phyloP scores from a whole-genome alignment of 2,329 filamentous ascomycete species.

The Fulvia fulva region DNA sequence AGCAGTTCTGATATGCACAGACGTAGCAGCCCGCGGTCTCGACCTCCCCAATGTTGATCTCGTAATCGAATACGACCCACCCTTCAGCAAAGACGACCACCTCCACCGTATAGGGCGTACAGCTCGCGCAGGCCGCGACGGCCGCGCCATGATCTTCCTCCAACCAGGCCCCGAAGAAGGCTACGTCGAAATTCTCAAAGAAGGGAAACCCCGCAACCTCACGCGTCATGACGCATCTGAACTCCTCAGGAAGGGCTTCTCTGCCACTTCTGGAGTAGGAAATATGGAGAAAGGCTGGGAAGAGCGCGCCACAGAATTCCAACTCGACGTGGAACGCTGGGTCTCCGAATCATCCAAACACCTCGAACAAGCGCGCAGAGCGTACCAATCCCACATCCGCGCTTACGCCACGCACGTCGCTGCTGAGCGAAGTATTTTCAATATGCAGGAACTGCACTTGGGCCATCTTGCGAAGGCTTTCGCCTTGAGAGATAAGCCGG shows the following conservation, averaged over 20 bases:
- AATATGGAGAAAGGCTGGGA: conserved; percentile 54
- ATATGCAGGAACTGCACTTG: conserved; percentile 85
- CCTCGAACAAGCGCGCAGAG: conserved; percentile 76
- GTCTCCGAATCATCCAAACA: conserved; percentile 60
- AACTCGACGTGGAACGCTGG: conserved; percentile 64
- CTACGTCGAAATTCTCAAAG: conserved; percentile 75
- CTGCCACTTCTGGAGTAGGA: conserved; percentile 25
- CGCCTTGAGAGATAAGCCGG: conserved; percentile 80
- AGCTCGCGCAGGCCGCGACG: conserved; percentile 83
- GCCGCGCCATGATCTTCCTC: conserved; percentile 83
- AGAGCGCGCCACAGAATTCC: conserved; percentile 62
- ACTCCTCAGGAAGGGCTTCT: conserved; percentile 62
- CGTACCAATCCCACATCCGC: conserved; percentile 85
- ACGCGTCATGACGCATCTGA: conserved; percentile 61
- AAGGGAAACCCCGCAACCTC: conserved; percentile 57
- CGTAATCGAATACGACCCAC: conserved; percentile 93
- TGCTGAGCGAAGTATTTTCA: conserved; percentile 79
- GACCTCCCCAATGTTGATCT: conserved; percentile 94
- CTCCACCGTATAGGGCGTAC: conserved; percentile 92
- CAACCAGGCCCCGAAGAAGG: conserved; percentile 88
- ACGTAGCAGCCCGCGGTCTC: conserved; percentile 91
- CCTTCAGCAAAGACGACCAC: conserved; percentile 90
- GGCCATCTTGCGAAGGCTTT: conserved; percentile 94
- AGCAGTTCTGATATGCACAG: conserved; percentile 84
- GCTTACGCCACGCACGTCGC: conserved; percentile 93